Percentiles rank a stretch among this genome's conserved stretches.
These are phyloP conservation scores for Saccharum spontaneum DNA, from an alignment of 176 grass and related monocot genomes.

Conservation along the genomic window DNA sequence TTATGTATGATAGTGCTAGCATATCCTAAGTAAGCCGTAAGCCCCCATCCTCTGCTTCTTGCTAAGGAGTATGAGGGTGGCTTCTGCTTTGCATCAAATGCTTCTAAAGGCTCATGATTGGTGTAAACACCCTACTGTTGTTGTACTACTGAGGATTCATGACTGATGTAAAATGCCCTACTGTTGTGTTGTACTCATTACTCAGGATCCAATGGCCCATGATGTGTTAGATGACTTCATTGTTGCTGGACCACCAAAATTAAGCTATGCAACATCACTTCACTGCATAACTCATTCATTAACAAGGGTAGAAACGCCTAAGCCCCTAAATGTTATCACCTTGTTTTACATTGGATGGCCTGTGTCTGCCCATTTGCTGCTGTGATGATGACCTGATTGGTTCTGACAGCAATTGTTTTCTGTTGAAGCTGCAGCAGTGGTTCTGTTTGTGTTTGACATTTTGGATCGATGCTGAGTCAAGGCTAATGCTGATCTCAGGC, in stretches of 20 bases:
- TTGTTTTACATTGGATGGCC: conserved; percentile 17
- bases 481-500: background rate
- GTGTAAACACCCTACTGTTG: conserved; percentile 24
- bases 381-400: background rate
- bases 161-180: conserved; percentile 8
- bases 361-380: too few relatives aligned
- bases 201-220: background rate
- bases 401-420: too few relatives aligned
- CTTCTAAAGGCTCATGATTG: conserved; percentile 34
- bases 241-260: background rate
- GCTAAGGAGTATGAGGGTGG: conserved; percentile 15
- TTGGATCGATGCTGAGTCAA: background rate
- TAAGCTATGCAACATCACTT: background rate
- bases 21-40: background rate
- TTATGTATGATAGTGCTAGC: conserved; percentile 28
- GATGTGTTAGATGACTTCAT: background rate
- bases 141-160: background rate
- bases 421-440: too few relatives aligned
- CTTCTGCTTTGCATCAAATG: conserved; percentile 24
- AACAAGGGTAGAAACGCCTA: too few relatives aligned
- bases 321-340: background rate
- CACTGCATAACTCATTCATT: background rate
- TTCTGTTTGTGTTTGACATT: conserved; percentile 20
- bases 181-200: background rate
- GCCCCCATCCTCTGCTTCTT: conserved; percentile 30